Evolutionary conservation across 1,284 basidiomycete genomes (phyloP), one percentile per base, ranked within the genome.

Genomic region (Microbotryum violaceum): DNA sequence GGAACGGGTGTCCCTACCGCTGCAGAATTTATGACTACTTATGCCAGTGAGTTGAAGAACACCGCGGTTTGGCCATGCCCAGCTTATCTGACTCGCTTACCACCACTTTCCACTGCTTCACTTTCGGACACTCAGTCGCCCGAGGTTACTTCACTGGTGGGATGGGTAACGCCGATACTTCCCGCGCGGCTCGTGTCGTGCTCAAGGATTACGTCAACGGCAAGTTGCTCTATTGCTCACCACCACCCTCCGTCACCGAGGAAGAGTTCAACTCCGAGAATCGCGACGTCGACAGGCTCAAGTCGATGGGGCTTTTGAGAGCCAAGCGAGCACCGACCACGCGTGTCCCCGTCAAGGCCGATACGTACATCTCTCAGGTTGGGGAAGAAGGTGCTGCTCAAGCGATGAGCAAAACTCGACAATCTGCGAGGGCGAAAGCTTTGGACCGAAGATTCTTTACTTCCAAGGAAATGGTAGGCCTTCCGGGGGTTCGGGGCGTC

Each of bases 121-220:
- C 37, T 61, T 54, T 64, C 31, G 6, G 37, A 42, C 37, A 42
- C 4, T 64, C 61, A 94, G 91, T 96, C 70, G 92, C 85, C n/a
- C 81, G 94, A 70, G 96, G 96, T 29, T 94, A 89, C 76, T 89
- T 87, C 70, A 85, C 94, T 53, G 85, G 93, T 12, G 92, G 94
- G 1, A 91, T 94, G 77, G 96, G 96, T 56, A 96, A 94, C 75
- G 93, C 96, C 3, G 96, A 99, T 74, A 93, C 97, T 75, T 91
- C 93, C 25, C 85, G 92, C 57, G 86, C 94, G 0, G 90, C 94
- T 16, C 85, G 96, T 62, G 89, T 89, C 73, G 82, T 99, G 58
- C 82, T 99, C 60, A 99, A 99, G 77, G 96, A 99, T 78, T 98
- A 97, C 72, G 91, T 98, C 66, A 93, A 89, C 70, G 96, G 90